Evolutionary conservation across 2,329 filamentous ascomycete species (phyloP).

Genomic region (Dactylellina haptotyla): DNA sequence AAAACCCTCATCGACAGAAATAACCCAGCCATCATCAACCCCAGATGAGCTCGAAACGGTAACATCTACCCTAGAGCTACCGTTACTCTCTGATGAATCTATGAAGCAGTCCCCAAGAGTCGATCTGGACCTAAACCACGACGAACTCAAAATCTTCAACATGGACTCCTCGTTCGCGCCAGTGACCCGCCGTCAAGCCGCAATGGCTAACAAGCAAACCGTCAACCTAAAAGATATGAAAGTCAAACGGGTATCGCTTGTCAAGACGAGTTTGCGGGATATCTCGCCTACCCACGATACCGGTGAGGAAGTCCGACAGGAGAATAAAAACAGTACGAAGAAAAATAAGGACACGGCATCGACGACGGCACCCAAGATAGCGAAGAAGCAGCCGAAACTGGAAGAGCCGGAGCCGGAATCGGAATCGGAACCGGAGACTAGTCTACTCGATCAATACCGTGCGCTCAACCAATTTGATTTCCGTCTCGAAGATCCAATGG

Average conservation of each 20-base stretch:
- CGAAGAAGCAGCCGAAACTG: background rate
- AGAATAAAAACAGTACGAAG: too few species aligned
- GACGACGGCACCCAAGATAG: constrained; percentile 6
- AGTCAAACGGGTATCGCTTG: constrained; percentile 17
- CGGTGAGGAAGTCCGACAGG: too few species aligned
- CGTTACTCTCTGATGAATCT: background rate
- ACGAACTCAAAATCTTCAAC: constrained; percentile 44
- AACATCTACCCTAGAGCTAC: too few species aligned
- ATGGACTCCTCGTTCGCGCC: constrained; percentile 51
- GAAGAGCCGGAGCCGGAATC: background rate
- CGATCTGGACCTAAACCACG: constrained; percentile 19
- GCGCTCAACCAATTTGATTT: too few species aligned
- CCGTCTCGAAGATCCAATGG: too few species aligned
- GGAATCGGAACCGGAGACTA: background rate
- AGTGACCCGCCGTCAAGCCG: constrained; percentile 40
- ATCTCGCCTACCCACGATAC: background rate
- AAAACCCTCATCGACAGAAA: background rate
- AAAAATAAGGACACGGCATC: background rate
- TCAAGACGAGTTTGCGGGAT: background rate
- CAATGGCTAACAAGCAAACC: constrained; percentile 4
- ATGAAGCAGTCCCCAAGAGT: background rate
- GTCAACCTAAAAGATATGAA: constrained; percentile 4
- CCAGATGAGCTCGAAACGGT: too few species aligned
- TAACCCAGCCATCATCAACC: background rate
- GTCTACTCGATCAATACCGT: too few species aligned